A percentile compares a stretch with the other conserved stretches of the same genome.
Conservation (phyloP, 495 filamentous ascomycete genomes). For the Chaetomium tenue region DNA sequence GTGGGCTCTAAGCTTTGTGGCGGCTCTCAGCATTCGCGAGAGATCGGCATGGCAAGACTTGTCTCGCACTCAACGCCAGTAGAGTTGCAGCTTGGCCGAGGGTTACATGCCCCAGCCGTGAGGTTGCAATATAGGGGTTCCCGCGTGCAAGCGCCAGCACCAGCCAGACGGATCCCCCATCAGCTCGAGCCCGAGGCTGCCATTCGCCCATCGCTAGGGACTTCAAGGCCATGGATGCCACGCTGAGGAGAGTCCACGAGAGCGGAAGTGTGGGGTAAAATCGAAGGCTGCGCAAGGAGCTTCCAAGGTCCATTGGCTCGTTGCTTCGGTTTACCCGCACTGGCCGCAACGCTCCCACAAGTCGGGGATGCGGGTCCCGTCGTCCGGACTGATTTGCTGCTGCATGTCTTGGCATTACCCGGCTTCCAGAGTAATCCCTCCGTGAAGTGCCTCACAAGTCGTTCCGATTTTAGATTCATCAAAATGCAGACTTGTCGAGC, state of each 20-base stretch:
- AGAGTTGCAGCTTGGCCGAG: background rate
- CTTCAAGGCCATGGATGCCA: conserved; percentile 19
- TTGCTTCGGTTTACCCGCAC: conserved; percentile 11
- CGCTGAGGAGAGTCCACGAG: conserved; percentile 21
- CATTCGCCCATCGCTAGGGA: conserved; percentile 14
- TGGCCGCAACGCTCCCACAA: background rate
- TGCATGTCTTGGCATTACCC: conserved; percentile 1
- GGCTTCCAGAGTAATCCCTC: too few relatives aligned
- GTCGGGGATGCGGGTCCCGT: conserved; percentile 1
- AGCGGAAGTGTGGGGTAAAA: conserved; percentile 25
- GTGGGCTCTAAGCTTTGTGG: conserved; percentile 29
- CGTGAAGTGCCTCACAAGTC: background rate
- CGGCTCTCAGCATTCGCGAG: conserved; percentile 11
- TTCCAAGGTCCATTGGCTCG: too few relatives aligned
- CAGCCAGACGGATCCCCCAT: conserved; percentile 17
- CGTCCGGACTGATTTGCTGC: conserved; percentile 10
- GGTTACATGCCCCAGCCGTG: conserved; percentile 24
- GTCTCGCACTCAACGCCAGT: background rate
- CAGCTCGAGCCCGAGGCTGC: background rate
- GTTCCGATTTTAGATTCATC: background rate
- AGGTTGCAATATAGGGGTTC: conserved; percentile 35
- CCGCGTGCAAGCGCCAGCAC: conserved; percentile 21
- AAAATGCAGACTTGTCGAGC: background rate
- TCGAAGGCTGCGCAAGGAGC: conserved; percentile 9
- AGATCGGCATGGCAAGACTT: background rate